Conservation (phyloP, 192 early-diverging fungal genomes). For the Backusella luteola region DNA sequence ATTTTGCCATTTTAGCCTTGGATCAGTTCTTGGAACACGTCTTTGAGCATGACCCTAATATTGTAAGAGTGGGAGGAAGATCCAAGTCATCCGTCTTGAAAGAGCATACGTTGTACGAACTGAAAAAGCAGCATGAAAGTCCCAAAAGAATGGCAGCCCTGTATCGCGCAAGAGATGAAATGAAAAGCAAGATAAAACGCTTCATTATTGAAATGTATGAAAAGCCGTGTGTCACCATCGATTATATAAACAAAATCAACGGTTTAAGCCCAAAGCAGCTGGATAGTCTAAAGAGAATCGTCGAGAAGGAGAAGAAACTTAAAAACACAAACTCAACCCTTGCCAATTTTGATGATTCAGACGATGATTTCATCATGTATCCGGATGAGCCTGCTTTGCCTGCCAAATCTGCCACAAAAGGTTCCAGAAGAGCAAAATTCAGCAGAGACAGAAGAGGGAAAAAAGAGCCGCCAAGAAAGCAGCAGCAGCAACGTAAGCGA, state of each 20-base stretch:
- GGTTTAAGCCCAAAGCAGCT: constrained; percentile 36
- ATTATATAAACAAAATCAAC: constrained; percentile 28
- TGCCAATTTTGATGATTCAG: constrained; percentile 12
- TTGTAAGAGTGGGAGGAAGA: constrained; percentile 52
- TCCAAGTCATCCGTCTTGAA: constrained; percentile 42
- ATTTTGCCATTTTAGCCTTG: constrained; percentile 16
- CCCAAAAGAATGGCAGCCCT: constrained; percentile 18
- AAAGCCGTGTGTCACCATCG: constrained; percentile 42
- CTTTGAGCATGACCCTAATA: constrained; percentile 37
- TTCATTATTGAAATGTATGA: constrained; percentile 41
- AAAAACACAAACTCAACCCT: neutral
- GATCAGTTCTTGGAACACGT: constrained; percentile 43
- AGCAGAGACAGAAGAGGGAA: neutral
- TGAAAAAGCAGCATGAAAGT: constrained; percentile 29
- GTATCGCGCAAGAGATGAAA: constrained; percentile 29
- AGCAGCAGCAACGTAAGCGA: neutral
- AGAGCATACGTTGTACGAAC: constrained; percentile 37
- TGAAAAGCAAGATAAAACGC: constrained; percentile 31
- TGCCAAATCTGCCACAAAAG: neutral
- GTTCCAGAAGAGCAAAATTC: neutral
- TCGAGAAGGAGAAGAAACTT: constrained; percentile 11
- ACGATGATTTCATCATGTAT: constrained; percentile 33
- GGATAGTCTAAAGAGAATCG: constrained; percentile 40
- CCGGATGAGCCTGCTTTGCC: neutral
- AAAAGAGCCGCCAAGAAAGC: neutral